Base-by-base conservation (phyloP, 208 protist genomes). In the Trypanosoma rangeli region DNA sequence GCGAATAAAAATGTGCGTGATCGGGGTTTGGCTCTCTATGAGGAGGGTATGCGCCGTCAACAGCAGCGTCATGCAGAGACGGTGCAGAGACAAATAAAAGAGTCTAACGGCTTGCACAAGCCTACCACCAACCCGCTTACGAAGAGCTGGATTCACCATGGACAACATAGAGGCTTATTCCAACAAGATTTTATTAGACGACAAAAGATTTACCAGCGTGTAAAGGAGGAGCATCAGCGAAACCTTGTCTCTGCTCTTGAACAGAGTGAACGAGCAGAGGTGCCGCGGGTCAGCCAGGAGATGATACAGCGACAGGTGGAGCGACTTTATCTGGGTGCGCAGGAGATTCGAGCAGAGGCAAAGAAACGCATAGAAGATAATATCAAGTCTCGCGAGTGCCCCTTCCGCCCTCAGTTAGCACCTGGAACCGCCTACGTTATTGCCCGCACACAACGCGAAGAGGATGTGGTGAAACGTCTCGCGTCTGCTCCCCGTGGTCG, bases 121-220 rank as follows among this genome's bases (percentile, higher is more conserved):
- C 90, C 86, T 0, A 22, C 56, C 26, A 92, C 80, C 0, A 95
- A 91, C 49, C 85, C 87, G 0, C 63, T 80, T 1, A 91, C 81
- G 0, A 73, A 86, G 22, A 64, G 73, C 48, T 93, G 85, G 85
- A 95, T 95, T 57, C 73, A 80, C 12, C 80, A 80, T n/a, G 76
- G 86, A 13, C 72, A 80, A n/a, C 90, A 93, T 73, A 68, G 76
- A n/a, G 54, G 59, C n/a, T 80, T 95, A 37, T 93, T 93, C 59
- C 28, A 85, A 35, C 48, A 80, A 22, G 70, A 82, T 74, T 95
- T 95, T 74, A 77, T 95, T 8, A 65, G 42, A 5, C 82, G 90
- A 3, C 90, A 95, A 68, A 73, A 79, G 39, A 44, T 92, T 0
- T 93, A 95, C 74, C 70, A 85, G 37, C 64, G 78, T 24, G 84